Conservation (phyloP, 2,329 filamentous ascomycete genomes). For the Canariomyces notabilis region DNA sequence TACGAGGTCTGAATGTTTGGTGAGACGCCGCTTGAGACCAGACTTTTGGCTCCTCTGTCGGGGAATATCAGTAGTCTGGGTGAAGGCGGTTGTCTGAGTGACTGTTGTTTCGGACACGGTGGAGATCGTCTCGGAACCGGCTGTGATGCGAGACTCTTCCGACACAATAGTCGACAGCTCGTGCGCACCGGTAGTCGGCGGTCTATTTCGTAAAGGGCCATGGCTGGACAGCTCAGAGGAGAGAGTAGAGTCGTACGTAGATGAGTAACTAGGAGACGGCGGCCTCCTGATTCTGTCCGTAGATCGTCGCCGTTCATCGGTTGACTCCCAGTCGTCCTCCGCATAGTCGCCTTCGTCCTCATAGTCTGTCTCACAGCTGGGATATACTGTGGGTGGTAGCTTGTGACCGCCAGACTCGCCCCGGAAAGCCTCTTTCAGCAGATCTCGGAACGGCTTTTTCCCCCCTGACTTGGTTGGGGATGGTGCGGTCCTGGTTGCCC, state of each 20-base stretch:
- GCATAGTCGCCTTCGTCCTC: slow-evolving; percentile 25
- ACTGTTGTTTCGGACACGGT: slow-evolving; percentile 46
- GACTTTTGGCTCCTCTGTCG: slow-evolving; percentile 44
- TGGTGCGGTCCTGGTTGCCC: slow-evolving; percentile 47
- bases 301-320: slow-evolving; percentile 28
- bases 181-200: slow-evolving; percentile 51
- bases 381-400: slow-evolving; percentile 43
- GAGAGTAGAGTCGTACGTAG: slow-evolving; percentile 25
- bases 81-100: slow-evolving; percentile 48
- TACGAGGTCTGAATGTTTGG: slow-evolving; percentile 88
- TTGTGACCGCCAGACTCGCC: slow-evolving; percentile 52
- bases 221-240: slow-evolving; percentile 25
- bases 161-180: slow-evolving; percentile 56
- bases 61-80: slow-evolving; percentile 42
- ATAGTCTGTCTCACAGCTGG: slow-evolving; percentile 35
- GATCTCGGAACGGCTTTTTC: slow-evolving; percentile 53
- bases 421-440: slow-evolving; percentile 56
- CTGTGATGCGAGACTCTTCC: slow-evolving; percentile 42
- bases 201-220: slow-evolving; percentile 27
- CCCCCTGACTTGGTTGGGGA: slow-evolving; percentile 43
- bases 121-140: slow-evolving; percentile 48
- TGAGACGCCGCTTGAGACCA: slow-evolving; percentile 68
- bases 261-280: slow-evolving; percentile 29
- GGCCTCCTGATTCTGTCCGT: slow-evolving; percentile 31
- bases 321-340: slow-evolving; percentile 24